Conservation (phyloP, 1,139 yeast species). For the Taphrina populina region DNA sequence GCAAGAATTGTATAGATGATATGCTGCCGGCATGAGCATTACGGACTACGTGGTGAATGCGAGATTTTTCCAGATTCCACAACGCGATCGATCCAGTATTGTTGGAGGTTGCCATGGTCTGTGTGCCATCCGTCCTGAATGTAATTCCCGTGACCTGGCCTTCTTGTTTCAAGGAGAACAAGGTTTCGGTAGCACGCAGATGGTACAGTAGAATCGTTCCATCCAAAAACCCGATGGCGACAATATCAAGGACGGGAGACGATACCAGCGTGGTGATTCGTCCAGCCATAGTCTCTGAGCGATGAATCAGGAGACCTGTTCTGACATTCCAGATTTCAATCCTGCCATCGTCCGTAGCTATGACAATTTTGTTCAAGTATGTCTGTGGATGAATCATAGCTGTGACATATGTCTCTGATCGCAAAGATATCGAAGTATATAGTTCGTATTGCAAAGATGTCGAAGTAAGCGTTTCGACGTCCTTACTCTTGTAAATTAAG, state of each 20-base stretch:
- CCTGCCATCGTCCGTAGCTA: constrained; percentile 47
- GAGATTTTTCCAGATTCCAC: constrained; percentile 70
- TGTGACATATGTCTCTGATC: constrained; percentile 67
- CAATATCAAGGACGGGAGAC: constrained; percentile 82
- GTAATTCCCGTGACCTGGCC: constrained; percentile 68
- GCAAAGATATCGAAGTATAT: constrained; percentile 63
- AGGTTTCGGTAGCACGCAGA: constrained; percentile 60
- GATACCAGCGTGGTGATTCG: constrained; percentile 63
- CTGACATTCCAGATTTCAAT: constrained; percentile 47
- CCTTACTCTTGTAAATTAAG: too few relatives aligned
- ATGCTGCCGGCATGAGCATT: constrained; percentile 62
- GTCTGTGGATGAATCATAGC: constrained; percentile 83
- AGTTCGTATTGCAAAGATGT: constrained; percentile 57
- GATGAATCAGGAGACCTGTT: constrained; percentile 19
- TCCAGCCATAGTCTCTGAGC: constrained; percentile 45
- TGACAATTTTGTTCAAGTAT: constrained; percentile 80
- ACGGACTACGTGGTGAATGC: constrained; percentile 73
- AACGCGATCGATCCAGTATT: constrained; percentile 79
- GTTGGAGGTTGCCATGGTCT: constrained; percentile 79
- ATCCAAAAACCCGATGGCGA: constrained; percentile 71
- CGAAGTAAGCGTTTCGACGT: too few relatives aligned
- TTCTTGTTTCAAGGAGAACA: constrained; percentile 62
- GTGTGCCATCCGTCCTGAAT: constrained; percentile 87
- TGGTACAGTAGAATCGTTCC: constrained; percentile 71
- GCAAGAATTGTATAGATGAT: constrained; percentile 69